Percentiles rank a stretch among this genome's conserved stretches.
These are phyloP conservation scores for Coprinellus micaceus DNA, from an alignment of 768 basidiomycete species.

Conservation along the genomic window DNA sequence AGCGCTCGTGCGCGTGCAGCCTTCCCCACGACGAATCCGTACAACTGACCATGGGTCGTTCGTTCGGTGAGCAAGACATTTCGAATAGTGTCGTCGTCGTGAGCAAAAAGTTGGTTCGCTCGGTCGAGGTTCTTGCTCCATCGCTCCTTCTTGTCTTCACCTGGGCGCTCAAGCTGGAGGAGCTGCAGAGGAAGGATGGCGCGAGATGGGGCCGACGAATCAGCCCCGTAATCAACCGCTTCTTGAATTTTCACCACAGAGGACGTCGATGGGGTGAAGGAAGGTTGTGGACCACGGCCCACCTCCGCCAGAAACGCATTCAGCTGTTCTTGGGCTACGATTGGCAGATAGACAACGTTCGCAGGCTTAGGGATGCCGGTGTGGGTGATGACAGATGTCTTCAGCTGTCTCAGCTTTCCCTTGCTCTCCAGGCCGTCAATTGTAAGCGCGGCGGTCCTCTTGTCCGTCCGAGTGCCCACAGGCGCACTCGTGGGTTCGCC, in stretches of 20 bases:
- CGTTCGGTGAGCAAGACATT: conserved; percentile 66
- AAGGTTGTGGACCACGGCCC: conserved; percentile 35
- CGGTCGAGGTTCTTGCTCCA: conserved; percentile 43
- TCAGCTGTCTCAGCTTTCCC: conserved; percentile 67
- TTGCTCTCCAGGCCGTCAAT: conserved; percentile 60
- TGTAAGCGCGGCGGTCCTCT: conserved; percentile 61
- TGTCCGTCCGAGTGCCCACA: conserved; percentile 65
- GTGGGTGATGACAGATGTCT: conserved; percentile 54
- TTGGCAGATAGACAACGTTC: conserved; percentile 64
- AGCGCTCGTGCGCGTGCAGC: conserved; percentile 60
- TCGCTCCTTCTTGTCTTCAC: conserved; percentile 37
- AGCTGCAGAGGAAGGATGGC: conserved; percentile 41
- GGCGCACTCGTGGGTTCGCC: conserved; percentile 73
- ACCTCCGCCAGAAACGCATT: conserved; percentile 56
- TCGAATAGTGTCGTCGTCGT: conserved; percentile 52
- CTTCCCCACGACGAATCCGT: conserved; percentile 72
- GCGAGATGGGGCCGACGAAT: conserved; percentile 25
- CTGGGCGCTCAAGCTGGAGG: conserved; percentile 43
- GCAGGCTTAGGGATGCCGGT: conserved; percentile 59
- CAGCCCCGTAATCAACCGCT: conserved; percentile 52
- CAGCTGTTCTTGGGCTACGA: conserved; percentile 48
- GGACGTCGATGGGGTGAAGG: conserved; percentile 27
- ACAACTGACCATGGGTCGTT: conserved; percentile 65
- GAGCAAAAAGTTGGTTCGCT: conserved; percentile 50
- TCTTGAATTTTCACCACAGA: conserved; percentile 51